A percentile compares a stretch with the other conserved stretches of the same genome.
phyloP scores from a whole-genome alignment of 1,139 yeast genomes.

The Saccharomyces hybrid region DNA sequence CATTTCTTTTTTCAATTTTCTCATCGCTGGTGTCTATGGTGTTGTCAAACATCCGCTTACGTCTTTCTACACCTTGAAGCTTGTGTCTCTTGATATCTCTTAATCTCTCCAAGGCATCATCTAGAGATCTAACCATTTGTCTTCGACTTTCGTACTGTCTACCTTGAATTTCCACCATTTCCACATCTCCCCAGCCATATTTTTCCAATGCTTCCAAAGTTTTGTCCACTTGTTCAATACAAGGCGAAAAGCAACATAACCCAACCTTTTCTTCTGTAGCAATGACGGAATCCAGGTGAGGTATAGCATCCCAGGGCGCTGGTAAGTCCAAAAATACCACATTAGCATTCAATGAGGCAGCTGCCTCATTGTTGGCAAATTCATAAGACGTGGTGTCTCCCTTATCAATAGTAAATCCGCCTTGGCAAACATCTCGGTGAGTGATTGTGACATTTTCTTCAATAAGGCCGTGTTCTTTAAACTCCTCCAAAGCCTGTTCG shows the following conservation, averaged over 20 bases:
- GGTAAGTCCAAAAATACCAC: constrained; percentile 88
- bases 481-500: constrained; percentile 69
- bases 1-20: constrained; percentile 7
- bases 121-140: constrained; percentile 73
- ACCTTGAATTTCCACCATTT: constrained; percentile 88
- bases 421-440: constrained; percentile 86
- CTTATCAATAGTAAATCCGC: constrained; percentile 59
- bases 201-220: constrained; percentile 68
- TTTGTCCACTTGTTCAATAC: constrained; percentile 91
- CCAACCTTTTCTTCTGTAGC: constrained; percentile 48
- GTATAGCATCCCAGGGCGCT: constrained; percentile 94
- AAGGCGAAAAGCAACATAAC: constrained; percentile 92
- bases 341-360: constrained; percentile 44
- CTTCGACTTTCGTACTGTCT: constrained; percentile 86
- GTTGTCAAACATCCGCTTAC: constrained; percentile 34
- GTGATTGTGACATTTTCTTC: constrained; percentile 50
- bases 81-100: constrained; percentile 75
- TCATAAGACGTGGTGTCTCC: constrained; percentile 31
- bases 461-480: constrained; percentile 59
- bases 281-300: constrained; percentile 56
- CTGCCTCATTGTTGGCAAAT: constrained; percentile 18
- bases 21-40: constrained; percentile 21
- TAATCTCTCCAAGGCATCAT: constrained; percentile 73
- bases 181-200: constrained; percentile 78
- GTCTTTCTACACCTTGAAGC: constrained; percentile 62